phyloP scores from a whole-genome alignment of 2,329 filamentous ascomycete genomes.

The Pestalotiopsis fici region DNA sequence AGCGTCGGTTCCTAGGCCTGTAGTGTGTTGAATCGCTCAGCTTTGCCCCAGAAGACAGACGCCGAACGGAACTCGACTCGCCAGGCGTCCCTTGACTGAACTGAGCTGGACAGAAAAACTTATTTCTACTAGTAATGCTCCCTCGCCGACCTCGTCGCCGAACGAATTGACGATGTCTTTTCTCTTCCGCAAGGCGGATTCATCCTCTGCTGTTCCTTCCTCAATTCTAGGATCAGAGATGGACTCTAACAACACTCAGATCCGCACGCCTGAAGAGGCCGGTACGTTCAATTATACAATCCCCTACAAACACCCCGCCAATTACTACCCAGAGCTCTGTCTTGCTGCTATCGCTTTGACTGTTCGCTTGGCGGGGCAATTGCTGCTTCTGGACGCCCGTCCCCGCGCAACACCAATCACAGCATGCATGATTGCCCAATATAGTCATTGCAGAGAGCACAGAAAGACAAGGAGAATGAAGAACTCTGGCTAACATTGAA shows the following conservation, averaged over 20 bases:
- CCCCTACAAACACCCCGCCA: too few relatives aligned
- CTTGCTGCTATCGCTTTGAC: not conserved
- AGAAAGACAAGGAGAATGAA: not conserved
- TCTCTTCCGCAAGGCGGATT: constrained; percentile 30
- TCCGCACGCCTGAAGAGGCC: constrained; percentile 65
- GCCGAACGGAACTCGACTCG: not conserved
- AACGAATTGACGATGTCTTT: constrained; percentile 29
- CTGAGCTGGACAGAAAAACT: not conserved
- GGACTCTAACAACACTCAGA: constrained; percentile 36
- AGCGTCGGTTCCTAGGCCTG: constrained; percentile 4
- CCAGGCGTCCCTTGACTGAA: not conserved
- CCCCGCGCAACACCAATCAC: constrained; percentile 8
- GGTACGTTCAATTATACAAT: constrained; percentile 46
- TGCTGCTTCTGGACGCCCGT: constrained; percentile 6
- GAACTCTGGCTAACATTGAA: constrained; percentile 1
- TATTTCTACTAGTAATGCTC: constrained; percentile 9
- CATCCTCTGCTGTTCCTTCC: constrained; percentile 27
- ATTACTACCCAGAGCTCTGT: too few relatives aligned
- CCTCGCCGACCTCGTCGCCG: constrained; percentile 10
- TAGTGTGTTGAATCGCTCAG: not conserved
- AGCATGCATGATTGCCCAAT: constrained; percentile 5
- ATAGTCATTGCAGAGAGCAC: not conserved
- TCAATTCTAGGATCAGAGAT: constrained; percentile 26
- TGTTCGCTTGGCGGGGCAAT: constrained; percentile 6
- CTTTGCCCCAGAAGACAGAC: not conserved